A percentile compares a stretch with the other conserved stretches of the same genome.
phyloP scores from a whole-genome alignment of 768 basidiomycete genomes.

The Peribolospora kevripleyi region DNA sequence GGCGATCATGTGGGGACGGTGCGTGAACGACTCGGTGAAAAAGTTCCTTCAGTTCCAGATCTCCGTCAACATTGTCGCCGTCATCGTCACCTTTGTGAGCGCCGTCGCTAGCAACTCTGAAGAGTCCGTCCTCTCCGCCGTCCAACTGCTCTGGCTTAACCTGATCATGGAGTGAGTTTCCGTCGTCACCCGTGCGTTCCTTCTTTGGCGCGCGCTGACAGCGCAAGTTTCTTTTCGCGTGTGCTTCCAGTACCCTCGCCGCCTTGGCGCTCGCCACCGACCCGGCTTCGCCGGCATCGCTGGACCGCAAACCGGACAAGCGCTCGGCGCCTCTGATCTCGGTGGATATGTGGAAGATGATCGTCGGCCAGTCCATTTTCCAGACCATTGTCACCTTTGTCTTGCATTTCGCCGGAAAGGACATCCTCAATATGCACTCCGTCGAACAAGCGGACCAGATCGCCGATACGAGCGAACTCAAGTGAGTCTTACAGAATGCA shows the following conservation, averaged over 20 bases:
- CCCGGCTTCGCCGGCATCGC: conserved; percentile 51
- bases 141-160: conserved; percentile 95
- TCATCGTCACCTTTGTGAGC: conserved; percentile 74
- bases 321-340: conserved; percentile 72
- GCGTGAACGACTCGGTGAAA: conserved; percentile 88
- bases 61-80: conserved; percentile 84
- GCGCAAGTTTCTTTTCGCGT: not conserved
- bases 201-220: not conserved
- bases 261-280: conserved; percentile 94
- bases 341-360: conserved; percentile 67
- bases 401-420: conserved; percentile 60
- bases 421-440: conserved; percentile 33
- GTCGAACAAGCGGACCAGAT: conserved; percentile 10
- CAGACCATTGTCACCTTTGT: conserved; percentile 60
- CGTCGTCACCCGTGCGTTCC: not conserved
- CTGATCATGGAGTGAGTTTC: conserved; percentile 31
- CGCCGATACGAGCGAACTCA: conserved; percentile 13
- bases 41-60: conserved; percentile 61
- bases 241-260: conserved; percentile 63
- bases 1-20: conserved; percentile 97
- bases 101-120: conserved; percentile 58
- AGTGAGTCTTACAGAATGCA: conserved; percentile 5
- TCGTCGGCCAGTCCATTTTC: conserved; percentile 64
- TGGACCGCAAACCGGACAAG: conserved; percentile 76
- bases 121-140: conserved; percentile 69